A percentile compares a stretch with the other conserved stretches of the same genome.
Evolutionary conservation across 257 asterid species (phyloP).

Genomic region (Eucommia ulmoides): DNA sequence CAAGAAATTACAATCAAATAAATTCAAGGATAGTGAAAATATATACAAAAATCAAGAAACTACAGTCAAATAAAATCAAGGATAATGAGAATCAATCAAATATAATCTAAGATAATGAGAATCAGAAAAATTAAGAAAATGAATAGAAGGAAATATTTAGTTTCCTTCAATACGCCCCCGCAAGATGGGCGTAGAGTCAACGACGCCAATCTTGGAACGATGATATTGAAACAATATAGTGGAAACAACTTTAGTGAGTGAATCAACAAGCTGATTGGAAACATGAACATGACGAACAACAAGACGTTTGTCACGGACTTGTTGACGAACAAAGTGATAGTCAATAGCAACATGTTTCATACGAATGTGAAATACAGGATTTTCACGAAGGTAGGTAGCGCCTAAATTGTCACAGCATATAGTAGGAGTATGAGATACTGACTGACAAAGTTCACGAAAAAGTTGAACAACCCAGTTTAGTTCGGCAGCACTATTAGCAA

Average conservation of each 20-base stretch:
- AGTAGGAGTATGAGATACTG: background rate
- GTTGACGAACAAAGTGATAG: background rate
- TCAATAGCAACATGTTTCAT: background rate
- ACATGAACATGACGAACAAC: background rate
- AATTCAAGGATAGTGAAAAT: no score
- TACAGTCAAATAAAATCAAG: no score
- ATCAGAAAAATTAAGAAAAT: no score
- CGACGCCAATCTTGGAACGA: background rate
- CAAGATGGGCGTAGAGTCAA: background rate
- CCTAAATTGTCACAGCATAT: background rate
- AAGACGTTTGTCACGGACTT: background rate
- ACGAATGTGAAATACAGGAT: background rate
- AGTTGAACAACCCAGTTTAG: background rate
- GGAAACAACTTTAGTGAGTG: background rate
- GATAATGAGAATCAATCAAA: no score
- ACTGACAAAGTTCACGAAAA: background rate
- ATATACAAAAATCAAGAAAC: no score
- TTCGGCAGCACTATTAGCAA: no score
- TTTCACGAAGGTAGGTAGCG: background rate
- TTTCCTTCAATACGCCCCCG: background rate
- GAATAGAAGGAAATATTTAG: no score
- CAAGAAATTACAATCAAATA: no score
- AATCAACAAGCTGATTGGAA: background rate
- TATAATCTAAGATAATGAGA: no score
- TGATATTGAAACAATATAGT: background rate